These are phyloP conservation scores for Peniophora sp. DNA, from an alignment of 1,284 basidiomycete species.

Conservation along the genomic window DNA sequence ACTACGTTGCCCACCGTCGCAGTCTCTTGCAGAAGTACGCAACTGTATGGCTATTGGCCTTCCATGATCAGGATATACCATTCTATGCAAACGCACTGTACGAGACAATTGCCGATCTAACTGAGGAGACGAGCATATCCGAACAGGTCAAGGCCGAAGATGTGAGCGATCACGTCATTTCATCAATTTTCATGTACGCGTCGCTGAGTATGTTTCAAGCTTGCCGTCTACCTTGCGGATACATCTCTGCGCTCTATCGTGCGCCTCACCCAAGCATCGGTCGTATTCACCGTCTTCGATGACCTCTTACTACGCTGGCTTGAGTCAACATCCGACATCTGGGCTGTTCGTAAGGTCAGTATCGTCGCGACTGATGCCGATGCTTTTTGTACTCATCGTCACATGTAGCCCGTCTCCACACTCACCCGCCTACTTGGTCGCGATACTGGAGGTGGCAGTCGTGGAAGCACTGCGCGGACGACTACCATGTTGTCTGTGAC, in stretches of 20 bases:
- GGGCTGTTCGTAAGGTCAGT: slow-evolving; percentile 30
- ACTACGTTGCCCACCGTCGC: slow-evolving; percentile 52
- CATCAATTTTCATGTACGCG: neutral
- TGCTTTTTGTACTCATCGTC: neutral
- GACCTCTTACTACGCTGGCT: slow-evolving; percentile 62
- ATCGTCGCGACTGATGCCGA: neutral
- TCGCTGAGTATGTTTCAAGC: neutral
- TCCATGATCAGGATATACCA: slow-evolving; percentile 50
- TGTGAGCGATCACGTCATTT: neutral
- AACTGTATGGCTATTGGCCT: slow-evolving; percentile 52
- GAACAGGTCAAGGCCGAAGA: slow-evolving; percentile 1
- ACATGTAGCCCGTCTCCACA: slow-evolving; percentile 39
- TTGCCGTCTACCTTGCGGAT: slow-evolving; percentile 17
- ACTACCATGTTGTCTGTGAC: slow-evolving; percentile 20
- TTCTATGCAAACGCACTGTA: slow-evolving; percentile 43
- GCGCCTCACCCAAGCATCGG: slow-evolving; percentile 43
- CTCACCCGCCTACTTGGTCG: slow-evolving; percentile 52
- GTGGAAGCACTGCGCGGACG: slow-evolving; percentile 29
- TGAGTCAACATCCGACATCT: slow-evolving; percentile 31
- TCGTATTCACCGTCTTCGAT: slow-evolving; percentile 56
- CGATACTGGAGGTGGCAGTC: slow-evolving; percentile 34
- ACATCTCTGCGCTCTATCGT: slow-evolving; percentile 42
- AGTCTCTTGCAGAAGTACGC: slow-evolving; percentile 45
- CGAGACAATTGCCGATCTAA: slow-evolving; percentile 39
- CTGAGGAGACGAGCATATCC: slow-evolving; percentile 19